Percentiles rank a stretch among this genome's conserved stretches.
These are phyloP conservation scores for Phoma herbarum DNA, from an alignment of 2,329 filamentous ascomycete genomes.

Conservation along the genomic window DNA sequence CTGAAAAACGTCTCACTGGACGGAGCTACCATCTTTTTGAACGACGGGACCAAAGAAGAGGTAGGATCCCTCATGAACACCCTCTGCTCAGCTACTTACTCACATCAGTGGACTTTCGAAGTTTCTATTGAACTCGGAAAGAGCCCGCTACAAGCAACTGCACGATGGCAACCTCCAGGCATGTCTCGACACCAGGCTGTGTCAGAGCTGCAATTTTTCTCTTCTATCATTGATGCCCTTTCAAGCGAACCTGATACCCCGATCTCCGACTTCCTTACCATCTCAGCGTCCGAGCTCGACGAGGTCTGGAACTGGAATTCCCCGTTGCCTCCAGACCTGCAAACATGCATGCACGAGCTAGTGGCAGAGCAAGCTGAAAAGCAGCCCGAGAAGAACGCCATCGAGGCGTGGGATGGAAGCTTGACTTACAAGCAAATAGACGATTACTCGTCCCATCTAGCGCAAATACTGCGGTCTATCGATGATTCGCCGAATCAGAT, in stretches of 20 bases:
- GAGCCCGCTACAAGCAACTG: constrained; percentile 47
- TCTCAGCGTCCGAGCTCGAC: constrained; percentile 52
- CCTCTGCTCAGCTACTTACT: constrained; percentile 5
- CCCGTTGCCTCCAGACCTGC: constrained; percentile 53
- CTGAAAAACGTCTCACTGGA: constrained; percentile 24
- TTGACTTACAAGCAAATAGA: constrained; percentile 50
- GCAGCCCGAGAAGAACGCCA: constrained; percentile 49
- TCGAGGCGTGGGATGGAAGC: constrained; percentile 51
- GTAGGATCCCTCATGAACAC: constrained; percentile 21
- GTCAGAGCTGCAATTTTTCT: constrained; percentile 55
- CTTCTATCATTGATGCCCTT: constrained; percentile 47
- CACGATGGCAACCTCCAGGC: constrained; percentile 54
- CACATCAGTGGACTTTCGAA: constrained; percentile 42
- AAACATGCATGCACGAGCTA: constrained; percentile 60
- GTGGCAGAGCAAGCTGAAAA: constrained; percentile 51
- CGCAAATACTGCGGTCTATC: constrained; percentile 35
- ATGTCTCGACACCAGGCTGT: constrained; percentile 56
- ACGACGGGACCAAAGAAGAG: constrained; percentile 43
- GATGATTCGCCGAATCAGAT: constrained; percentile 41
- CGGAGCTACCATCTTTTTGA: constrained; percentile 32
- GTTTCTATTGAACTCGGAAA: constrained; percentile 37
- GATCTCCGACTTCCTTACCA: constrained; percentile 28
- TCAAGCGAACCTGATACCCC: constrained; percentile 39
- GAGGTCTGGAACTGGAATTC: constrained; percentile 61
- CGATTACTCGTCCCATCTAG: constrained; percentile 44